A percentile compares a stretch with the other conserved stretches of the same genome.
Conservation (phyloP, 148 eudicot species). For the Chenopodium berlandieri region DNA sequence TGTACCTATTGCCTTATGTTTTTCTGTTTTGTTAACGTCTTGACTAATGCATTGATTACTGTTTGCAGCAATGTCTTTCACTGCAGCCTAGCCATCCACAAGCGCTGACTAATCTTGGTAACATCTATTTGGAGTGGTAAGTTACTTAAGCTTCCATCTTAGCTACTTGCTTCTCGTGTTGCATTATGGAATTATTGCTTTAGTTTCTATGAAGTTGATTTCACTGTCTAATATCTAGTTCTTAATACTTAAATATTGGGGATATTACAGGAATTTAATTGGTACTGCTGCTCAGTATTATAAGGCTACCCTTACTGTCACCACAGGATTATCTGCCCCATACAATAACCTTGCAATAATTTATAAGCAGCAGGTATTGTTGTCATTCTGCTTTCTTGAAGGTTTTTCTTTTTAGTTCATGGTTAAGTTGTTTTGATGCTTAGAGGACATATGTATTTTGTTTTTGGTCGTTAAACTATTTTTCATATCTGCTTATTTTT, state of each 20-base stretch:
- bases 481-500: too few species aligned
- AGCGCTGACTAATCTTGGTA: conserved; percentile 93
- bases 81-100: conserved; percentile 92
- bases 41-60: conserved; percentile 23
- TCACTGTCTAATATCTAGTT: conserved; percentile 1
- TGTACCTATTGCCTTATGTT: background rate
- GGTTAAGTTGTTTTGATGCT: background rate
- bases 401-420: background rate
- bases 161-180: background rate
- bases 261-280: conserved; percentile 76
- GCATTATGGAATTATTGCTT: background rate
- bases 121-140: conserved; percentile 96
- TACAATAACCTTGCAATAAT: conserved; percentile 89
- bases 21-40: conserved; percentile 2
- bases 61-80: conserved; percentile 81
- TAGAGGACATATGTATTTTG: background rate
- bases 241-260: conserved; percentile 8
- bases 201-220: background rate
- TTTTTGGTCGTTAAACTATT: background rate
- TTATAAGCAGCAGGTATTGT: conserved; percentile 84
- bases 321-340: conserved; percentile 95
- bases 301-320: conserved; percentile 79
- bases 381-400: background rate
- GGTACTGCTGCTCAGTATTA: conserved; percentile 86
- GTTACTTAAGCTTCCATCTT: conserved; percentile 9